Percentiles rank a stretch among this genome's conserved stretches.
These are phyloP conservation scores for Elsinoe batatas DNA, from an alignment of 2,329 filamentous ascomycete species.

Conservation along the genomic window DNA sequence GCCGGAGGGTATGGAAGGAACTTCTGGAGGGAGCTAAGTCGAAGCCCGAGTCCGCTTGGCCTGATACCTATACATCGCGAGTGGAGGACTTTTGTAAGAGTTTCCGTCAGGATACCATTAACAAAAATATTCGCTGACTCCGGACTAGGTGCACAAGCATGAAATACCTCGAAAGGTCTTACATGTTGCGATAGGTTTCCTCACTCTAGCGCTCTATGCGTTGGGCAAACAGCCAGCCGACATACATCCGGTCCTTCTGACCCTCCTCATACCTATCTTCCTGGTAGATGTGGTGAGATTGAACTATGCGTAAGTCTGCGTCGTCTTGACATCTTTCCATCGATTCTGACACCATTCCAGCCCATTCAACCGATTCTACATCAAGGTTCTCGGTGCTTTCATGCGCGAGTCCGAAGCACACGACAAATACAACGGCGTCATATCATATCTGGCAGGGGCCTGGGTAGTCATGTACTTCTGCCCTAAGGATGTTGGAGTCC, in stretches of 20 bases:
- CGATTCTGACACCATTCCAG: constrained; percentile 5
- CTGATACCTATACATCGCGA: constrained; percentile 91
- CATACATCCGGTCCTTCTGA: constrained; percentile 78
- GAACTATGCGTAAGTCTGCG: constrained; percentile 46
- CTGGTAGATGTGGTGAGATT: constrained; percentile 75
- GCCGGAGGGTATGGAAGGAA: constrained; percentile 59
- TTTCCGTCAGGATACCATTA: background rate
- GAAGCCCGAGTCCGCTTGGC: constrained; percentile 84
- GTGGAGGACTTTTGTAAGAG: constrained; percentile 69
- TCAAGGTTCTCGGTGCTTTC: constrained; percentile 70
- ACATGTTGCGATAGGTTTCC: constrained; percentile 93
- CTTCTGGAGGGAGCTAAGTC: constrained; percentile 79
- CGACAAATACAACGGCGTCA: constrained; percentile 87
- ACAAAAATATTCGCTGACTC: background rate
- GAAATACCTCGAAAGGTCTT: constrained; percentile 90
- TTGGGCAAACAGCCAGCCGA: constrained; percentile 64
- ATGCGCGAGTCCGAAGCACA: constrained; percentile 93
- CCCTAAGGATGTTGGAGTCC: constrained; percentile 85
- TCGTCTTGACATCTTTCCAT: background rate
- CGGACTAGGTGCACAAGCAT: constrained; percentile 62
- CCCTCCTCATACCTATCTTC: constrained; percentile 72
- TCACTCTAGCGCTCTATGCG: constrained; percentile 78
- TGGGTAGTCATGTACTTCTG: constrained; percentile 79
- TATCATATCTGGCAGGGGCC: constrained; percentile 87
- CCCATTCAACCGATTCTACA: constrained; percentile 77